A percentile compares a stretch with the other conserved stretches of the same genome.
Conservation (phyloP, 345 rosid species). For the Brassica nigra region DNA sequence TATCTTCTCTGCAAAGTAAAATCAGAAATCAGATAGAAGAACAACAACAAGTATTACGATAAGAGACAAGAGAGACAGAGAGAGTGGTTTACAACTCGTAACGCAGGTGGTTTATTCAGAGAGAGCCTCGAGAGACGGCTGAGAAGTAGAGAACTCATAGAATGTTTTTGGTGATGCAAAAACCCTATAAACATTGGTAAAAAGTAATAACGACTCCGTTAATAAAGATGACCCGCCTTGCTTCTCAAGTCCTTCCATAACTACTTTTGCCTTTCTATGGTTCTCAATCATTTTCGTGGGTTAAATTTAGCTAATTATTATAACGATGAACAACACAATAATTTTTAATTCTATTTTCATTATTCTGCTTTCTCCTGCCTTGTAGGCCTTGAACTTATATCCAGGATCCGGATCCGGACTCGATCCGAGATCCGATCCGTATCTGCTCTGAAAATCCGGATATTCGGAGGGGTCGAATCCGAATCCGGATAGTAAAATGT, state of each 20-base stretch:
- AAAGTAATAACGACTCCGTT: background rate
- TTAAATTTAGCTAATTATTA: too few relatives aligned
- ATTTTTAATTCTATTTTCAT: too few relatives aligned
- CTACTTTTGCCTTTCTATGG: too few relatives aligned
- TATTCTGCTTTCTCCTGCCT: too few relatives aligned
- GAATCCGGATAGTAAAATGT: too few relatives aligned
- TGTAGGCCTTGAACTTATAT: too few relatives aligned
- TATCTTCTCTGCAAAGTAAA: background rate
- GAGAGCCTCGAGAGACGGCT: background rate
- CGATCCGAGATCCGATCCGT: too few relatives aligned
- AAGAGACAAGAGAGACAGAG: background rate
- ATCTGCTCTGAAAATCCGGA: too few relatives aligned
- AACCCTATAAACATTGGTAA: background rate
- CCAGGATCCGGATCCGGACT: too few relatives aligned
- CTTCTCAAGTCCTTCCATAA: background rate
- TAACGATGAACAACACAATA: too few relatives aligned
- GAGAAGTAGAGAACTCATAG: background rate
- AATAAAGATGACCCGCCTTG: background rate
- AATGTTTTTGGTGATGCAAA: background rate
- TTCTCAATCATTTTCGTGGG: too few relatives aligned
- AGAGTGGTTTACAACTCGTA: background rate
- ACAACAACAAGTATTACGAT: background rate
- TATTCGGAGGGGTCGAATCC: too few relatives aligned
- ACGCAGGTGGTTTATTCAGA: background rate
- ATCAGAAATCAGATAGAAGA: background rate